These are phyloP conservation scores for Podochytrium sp. DNA, from an alignment of 192 early-diverging fungal species.

Conservation along the genomic window DNA sequence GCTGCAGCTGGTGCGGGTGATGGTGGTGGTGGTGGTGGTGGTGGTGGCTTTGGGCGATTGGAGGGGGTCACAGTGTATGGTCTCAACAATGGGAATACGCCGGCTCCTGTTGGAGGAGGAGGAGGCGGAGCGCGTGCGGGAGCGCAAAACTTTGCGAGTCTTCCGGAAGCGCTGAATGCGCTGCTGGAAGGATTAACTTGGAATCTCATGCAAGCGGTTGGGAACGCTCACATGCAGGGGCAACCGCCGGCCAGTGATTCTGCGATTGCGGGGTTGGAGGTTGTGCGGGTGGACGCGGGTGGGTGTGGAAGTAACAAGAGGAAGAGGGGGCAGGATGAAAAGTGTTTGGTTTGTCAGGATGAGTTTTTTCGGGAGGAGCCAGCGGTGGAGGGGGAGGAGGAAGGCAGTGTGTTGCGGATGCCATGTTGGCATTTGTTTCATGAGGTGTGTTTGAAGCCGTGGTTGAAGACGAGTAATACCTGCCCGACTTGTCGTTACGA, in stretches of 20 bases:
- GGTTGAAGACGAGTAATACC: conserved; percentile 39
- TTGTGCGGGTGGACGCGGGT: background rate
- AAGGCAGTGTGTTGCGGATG: conserved; percentile 18
- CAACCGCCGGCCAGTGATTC: conserved; percentile 19
- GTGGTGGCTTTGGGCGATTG: no score
- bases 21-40: no score
- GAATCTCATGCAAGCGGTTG: no score
- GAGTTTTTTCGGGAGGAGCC: background rate
- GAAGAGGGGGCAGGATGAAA: background rate
- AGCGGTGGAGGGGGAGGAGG: background rate
- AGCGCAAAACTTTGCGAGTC: background rate
- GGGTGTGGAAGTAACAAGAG: no score
- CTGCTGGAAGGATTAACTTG: no score
- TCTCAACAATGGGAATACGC: no score
- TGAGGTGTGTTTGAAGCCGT: conserved; percentile 31
- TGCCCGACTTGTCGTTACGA: conserved; percentile 46
- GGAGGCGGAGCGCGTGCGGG: no score
- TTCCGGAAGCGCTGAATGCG: background rate
- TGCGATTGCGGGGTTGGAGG: conserved; percentile 1
- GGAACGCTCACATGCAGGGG: conserved; percentile 22
- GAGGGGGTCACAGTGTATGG: no score
- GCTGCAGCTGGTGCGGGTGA: no score
- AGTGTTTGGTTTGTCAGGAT: background rate
- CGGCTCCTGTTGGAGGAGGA: no score
- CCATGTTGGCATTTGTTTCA: conserved; percentile 44